Percentiles rank a stretch among this genome's conserved stretches.
Conservation (phyloP, 129 eudicot species). For the Lactuca sativa region DNA sequence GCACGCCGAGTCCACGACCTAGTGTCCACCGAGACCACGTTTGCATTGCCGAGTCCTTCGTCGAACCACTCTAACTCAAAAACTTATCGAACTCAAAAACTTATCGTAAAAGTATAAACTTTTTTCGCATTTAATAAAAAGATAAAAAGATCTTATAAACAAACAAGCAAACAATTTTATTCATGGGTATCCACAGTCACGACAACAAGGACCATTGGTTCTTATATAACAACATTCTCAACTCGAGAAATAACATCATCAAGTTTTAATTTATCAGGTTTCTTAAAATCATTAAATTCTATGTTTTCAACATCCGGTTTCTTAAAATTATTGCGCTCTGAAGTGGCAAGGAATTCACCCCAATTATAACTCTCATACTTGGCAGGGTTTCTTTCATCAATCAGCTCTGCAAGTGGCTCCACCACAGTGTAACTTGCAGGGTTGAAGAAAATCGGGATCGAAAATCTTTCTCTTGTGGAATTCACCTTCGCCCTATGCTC, state of each 20-base stretch:
- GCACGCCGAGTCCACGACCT: too few relatives aligned
- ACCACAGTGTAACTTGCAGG: slow-evolving; percentile 40
- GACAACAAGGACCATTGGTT: background rate
- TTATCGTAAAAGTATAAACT: too few relatives aligned
- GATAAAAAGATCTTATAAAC: too few relatives aligned
- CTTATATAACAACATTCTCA: background rate
- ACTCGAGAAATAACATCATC: slow-evolving; percentile 1
- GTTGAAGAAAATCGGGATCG: slow-evolving; percentile 65
- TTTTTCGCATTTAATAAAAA: too few relatives aligned
- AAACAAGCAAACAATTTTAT: background rate
- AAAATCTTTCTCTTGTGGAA: slow-evolving; percentile 57
- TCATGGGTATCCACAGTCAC: too few relatives aligned
- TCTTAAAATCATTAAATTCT: slow-evolving; percentile 53
- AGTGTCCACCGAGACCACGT: too few relatives aligned
- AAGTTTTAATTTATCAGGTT: background rate
- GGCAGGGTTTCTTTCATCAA: slow-evolving; percentile 45
- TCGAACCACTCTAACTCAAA: too few relatives aligned
- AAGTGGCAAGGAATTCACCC: slow-evolving; percentile 55
- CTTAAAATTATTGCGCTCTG: slow-evolving; percentile 56
- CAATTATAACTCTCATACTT: slow-evolving; percentile 57
- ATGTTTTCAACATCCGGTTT: slow-evolving; percentile 62
- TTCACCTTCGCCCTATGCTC: slow-evolving; percentile 72
- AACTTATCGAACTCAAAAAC: too few relatives aligned
- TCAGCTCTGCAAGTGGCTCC: slow-evolving; percentile 37
- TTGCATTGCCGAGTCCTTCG: too few relatives aligned